Evolutionary conservation across 176 grass and related monocot species (phyloP), one percentile per base, ranked within the genome.

Genomic region (Leersia perrieri): DNA sequence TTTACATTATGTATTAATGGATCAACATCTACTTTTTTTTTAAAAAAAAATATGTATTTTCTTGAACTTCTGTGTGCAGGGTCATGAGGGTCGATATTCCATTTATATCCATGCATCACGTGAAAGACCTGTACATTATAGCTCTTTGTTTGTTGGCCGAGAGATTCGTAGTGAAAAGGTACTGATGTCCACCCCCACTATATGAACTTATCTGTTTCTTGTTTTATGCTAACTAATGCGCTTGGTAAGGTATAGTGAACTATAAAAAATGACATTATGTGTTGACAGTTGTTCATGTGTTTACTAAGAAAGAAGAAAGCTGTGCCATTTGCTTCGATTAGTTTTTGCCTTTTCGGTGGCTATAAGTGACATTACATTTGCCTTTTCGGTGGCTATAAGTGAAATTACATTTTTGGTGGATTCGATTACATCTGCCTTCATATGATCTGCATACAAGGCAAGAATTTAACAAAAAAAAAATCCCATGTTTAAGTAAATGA

Each of bases 131-230:
- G 84, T 81, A 65, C 95, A 91, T 89, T 83, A 61, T 75, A 99
- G 97, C 86, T 84, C 93, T 57, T 45, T 98, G 60, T 98, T 98
- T 89, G 77, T 87, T 84, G 90, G 78, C 38, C 82, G 83, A 82
- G 95, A 98, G 38, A 93, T 98, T 93, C 95, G 1, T 47, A 93
- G 95, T 89, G 95, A 89, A 39, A 98, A 93, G 95, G 95, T 98
- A 87, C 61, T 75, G 53, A 51, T 47, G 77, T 88, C 72, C 51
- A 67, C 32, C 65, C n/a, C 45, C 9, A 63, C 29, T 47, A 31
- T 71, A 7, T 63, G 80, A 58, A 30, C 16, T 53, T 75, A 16
- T 55, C 74, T 60, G 2, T 75, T 71, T 26, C 35, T 76, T 75
- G 0, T 45, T 85, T 73, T 81, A 58, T 81, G 14, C 65, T 63